Conservation (phyloP, 768 basidiomycete genomes). For the Lentinula edodes region DNA sequence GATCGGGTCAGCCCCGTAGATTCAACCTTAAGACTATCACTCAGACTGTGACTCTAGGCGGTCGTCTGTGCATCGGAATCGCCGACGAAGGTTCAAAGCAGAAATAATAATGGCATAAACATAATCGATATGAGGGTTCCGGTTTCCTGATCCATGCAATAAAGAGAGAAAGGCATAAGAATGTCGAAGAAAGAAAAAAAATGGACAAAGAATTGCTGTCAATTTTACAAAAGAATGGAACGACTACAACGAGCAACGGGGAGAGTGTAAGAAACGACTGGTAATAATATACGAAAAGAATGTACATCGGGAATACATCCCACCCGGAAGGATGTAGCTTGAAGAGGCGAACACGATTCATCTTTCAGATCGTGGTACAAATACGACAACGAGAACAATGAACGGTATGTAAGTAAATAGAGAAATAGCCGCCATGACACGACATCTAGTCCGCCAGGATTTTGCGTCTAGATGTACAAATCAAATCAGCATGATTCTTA, state of each 20-base stretch:
- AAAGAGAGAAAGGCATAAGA: background rate
- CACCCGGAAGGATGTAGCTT: background rate
- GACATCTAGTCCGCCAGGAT: constrained; percentile 50
- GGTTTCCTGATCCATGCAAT: background rate
- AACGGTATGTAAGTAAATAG: constrained; percentile 53
- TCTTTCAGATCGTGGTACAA: constrained; percentile 13
- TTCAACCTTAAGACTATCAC: no score
- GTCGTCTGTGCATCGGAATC: background rate
- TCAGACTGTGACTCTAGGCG: no score
- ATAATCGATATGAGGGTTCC: background rate
- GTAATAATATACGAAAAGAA: background rate
- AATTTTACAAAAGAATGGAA: no score
- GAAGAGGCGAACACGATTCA: background rate
- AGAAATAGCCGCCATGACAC: constrained; percentile 44
- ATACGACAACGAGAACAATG: constrained; percentile 47
- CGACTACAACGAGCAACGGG: background rate
- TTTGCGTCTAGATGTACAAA: constrained; percentile 36
- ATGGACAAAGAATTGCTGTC: background rate
- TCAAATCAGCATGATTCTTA: no score
- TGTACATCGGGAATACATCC: background rate
- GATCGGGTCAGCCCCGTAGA: no score
- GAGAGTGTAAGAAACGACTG: background rate
- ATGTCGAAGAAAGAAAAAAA: background rate
- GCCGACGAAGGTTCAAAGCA: background rate
- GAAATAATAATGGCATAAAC: background rate